Conservation (phyloP, 768 basidiomycete genomes). For the Rhizopogon rudus region DNA sequence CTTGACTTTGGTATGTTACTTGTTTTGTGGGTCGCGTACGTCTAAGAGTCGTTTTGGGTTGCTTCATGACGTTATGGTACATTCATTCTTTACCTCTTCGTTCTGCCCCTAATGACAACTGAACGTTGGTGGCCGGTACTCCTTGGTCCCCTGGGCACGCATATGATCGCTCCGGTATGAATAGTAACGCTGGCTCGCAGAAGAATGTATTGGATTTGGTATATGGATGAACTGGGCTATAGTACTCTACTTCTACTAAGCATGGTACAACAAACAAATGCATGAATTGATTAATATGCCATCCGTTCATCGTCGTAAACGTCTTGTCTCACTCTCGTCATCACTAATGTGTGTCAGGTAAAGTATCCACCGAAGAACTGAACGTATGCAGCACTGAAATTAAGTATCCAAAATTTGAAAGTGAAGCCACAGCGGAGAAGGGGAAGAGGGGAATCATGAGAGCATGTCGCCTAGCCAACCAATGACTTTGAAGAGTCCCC, state of each 20-base stretch:
- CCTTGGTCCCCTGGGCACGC: not conserved
- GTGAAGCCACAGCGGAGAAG: not conserved
- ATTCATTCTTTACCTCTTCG: not conserved
- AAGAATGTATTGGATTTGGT: not conserved
- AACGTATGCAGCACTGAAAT: not conserved
- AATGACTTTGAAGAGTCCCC: constrained; percentile 45
- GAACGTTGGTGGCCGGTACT: not conserved
- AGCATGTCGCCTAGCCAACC: constrained; percentile 27
- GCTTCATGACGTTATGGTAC: not conserved
- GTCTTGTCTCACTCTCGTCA: not conserved
- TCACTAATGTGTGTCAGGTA: not conserved
- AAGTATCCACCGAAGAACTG: not conserved
- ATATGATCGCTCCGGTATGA: not conserved
- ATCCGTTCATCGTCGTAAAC: not conserved
- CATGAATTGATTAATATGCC: not conserved
- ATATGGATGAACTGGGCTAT: not conserved
- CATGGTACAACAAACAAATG: not conserved
- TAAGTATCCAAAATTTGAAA: not conserved
- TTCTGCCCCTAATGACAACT: not conserved
- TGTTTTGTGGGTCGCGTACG: not conserved
- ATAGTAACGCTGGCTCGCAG: not conserved
- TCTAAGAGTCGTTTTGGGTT: not conserved
- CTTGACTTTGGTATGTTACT: not conserved
- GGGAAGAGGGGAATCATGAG: constrained; percentile 4
- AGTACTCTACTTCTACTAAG: constrained; percentile 2